phyloP scores from a whole-genome alignment of 345 rosid genomes.

The Populus ilicifolia region DNA sequence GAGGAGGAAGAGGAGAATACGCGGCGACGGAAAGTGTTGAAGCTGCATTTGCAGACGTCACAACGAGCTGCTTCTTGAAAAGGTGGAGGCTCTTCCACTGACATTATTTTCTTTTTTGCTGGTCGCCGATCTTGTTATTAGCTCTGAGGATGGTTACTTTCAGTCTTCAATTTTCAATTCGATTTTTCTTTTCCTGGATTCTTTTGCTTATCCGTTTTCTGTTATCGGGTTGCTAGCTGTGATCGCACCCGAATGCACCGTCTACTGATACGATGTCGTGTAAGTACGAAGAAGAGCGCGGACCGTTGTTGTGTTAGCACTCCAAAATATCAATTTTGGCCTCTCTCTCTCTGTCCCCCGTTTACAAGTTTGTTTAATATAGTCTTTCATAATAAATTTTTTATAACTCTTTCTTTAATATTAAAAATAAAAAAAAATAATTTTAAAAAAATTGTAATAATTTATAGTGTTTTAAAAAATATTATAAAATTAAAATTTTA shows the following conservation, averaged over 20 bases:
- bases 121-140: conserved; percentile 5
- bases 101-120: conserved; percentile 23
- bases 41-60: conserved; percentile 77
- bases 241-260: not conserved
- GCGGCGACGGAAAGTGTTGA: conserved; percentile 70
- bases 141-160: no score
- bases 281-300: not conserved
- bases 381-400: no score
- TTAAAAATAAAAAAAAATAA: no score
- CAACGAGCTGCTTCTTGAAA: conserved; percentile 68
- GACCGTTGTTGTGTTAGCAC: no score
- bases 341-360: no score
- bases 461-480: no score
- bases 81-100: conserved; percentile 63
- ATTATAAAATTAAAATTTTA: no score
- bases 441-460: no score
- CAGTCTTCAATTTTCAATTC: not conserved
- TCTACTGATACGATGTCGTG: not conserved
- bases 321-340: no score
- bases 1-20: conserved; percentile 18
- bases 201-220: no score
- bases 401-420: no score
- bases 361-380: no score
- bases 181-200: not conserved
- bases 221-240: not conserved